A percentile compares a stretch with the other conserved stretches of the same genome.
phyloP scores from a whole-genome alignment of 805 yeast genomes.

The Ogataea ganodermae region DNA sequence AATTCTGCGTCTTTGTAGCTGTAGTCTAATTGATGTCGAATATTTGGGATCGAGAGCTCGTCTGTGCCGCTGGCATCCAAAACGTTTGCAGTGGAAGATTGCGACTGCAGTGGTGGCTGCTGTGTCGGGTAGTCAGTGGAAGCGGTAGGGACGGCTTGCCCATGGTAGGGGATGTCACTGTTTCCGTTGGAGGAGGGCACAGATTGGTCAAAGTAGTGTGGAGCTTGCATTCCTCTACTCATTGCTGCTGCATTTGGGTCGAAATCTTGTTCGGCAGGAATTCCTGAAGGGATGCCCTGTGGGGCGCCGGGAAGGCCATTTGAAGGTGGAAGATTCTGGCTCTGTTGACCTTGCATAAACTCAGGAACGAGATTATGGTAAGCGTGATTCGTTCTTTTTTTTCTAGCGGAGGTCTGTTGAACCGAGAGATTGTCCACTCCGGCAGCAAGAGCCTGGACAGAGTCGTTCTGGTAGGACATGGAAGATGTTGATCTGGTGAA shows the following conservation, averaged over 20 bases:
- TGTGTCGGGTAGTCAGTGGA: not conserved
- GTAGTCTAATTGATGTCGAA: constrained; percentile 35
- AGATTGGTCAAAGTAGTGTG: constrained; percentile 15
- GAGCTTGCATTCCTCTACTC: constrained; percentile 32
- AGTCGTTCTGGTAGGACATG: constrained; percentile 7
- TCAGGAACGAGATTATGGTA: constrained; percentile 28
- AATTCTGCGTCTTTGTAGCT: constrained; percentile 48
- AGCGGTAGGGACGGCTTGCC: not conserved
- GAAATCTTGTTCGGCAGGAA: constrained; percentile 17
- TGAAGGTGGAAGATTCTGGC: no score
- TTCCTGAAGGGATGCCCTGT: not conserved
- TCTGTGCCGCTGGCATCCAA: constrained; percentile 18
- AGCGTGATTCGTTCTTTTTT: constrained; percentile 31
- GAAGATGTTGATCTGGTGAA: not conserved
- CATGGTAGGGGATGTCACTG: constrained; percentile 1
- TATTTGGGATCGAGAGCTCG: constrained; percentile 40
- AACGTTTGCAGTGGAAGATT: constrained; percentile 6
- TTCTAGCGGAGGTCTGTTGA: constrained; percentile 12
- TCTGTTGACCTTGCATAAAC: constrained; percentile 11
- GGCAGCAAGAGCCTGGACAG: constrained; percentile 15
- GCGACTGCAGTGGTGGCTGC: constrained; percentile 5
- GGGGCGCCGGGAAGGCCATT: not conserved
- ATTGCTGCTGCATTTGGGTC: constrained; percentile 38
- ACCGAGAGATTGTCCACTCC: constrained; percentile 19
- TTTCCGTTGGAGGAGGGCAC: constrained; percentile 6